Percentiles rank a stretch among this genome's conserved stretches.
Evolutionary conservation across 495 filamentous ascomycete genomes (phyloP).

Genomic region (Penicillium desertorum): DNA sequence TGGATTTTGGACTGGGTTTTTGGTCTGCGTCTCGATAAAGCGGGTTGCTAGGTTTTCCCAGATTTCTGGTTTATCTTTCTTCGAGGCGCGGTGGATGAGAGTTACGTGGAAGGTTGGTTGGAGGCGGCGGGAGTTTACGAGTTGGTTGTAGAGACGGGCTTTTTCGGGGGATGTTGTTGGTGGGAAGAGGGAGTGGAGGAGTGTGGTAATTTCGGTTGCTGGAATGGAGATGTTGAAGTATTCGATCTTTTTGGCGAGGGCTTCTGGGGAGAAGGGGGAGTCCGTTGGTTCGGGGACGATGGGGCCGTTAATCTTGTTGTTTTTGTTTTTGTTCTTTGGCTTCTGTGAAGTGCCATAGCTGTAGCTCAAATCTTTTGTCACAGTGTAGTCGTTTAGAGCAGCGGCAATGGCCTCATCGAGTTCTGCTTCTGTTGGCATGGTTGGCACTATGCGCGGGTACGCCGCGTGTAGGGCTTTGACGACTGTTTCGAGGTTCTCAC

Average conservation of each 20-base stretch:
- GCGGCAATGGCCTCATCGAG: slow-evolving; percentile 76
- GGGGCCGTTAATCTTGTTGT: slow-evolving; percentile 11
- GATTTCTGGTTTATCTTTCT: slow-evolving; percentile 57
- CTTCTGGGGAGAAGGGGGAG: slow-evolving; percentile 19
- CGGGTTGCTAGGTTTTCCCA: slow-evolving; percentile 66
- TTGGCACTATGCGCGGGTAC: slow-evolving; percentile 71
- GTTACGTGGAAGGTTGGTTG: slow-evolving; percentile 92
- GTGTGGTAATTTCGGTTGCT: slow-evolving; percentile 53
- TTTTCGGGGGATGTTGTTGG: slow-evolving; percentile 33
- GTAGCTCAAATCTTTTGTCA: slow-evolving; percentile 66
- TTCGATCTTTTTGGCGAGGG: slow-evolving; percentile 61
- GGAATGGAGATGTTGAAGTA: slow-evolving; percentile 76
- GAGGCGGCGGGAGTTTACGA: slow-evolving; percentile 69
- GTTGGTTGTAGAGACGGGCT: slow-evolving; percentile 70
- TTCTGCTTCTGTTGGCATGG: slow-evolving; percentile 69
- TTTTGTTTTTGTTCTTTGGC: slow-evolving; percentile 39
- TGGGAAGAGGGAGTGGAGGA: slow-evolving; percentile 68
- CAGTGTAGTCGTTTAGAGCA: slow-evolving; percentile 76
- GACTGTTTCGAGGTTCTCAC: slow-evolving; percentile 82
- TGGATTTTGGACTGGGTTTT: slow-evolving; percentile 40
- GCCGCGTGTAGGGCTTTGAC: slow-evolving; percentile 63
- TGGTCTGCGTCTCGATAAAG: slow-evolving; percentile 43
- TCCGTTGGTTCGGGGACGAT: slow-evolving; percentile 15
- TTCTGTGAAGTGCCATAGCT: slow-evolving; percentile 37
- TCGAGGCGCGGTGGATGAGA: slow-evolving; percentile 73